Percentiles rank a stretch among this genome's conserved stretches.
phyloP scores from a whole-genome alignment of 108 stramenopile genomes.

The Cyclotella sp. region DNA sequence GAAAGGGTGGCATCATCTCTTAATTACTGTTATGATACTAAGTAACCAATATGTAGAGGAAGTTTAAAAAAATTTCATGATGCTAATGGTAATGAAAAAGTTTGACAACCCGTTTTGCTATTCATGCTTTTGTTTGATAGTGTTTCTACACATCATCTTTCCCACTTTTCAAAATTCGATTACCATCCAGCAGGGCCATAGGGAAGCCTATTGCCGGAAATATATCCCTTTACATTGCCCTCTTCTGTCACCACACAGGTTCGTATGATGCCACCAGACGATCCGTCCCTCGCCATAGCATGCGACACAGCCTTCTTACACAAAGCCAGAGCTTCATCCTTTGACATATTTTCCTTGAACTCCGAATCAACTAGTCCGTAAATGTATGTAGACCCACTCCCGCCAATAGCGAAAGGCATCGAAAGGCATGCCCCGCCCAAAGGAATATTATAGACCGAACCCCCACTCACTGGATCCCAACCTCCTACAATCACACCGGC shows the following conservation, averaged over 20 bases:
- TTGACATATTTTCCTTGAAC: slow-evolving; percentile 86
- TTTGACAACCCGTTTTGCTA: no score
- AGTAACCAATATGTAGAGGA: no score
- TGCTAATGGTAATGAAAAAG: no score
- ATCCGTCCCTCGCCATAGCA: slow-evolving; percentile 99
- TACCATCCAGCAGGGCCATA: slow-evolving; percentile 74
- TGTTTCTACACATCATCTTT: not conserved
- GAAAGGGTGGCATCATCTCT: no score
- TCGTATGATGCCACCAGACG: slow-evolving; percentile 95
- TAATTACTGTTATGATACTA: no score
- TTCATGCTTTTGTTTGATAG: not conserved
- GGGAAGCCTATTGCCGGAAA: slow-evolving; percentile 81
- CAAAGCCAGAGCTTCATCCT: slow-evolving; percentile 83
- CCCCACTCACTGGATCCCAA: slow-evolving; percentile 94
- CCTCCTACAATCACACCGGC: slow-evolving; percentile 98
- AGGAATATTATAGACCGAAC: slow-evolving; percentile 88
- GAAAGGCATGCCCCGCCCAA: slow-evolving; percentile 93
- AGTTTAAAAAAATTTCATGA: no score
- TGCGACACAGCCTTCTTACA: slow-evolving; percentile 91
- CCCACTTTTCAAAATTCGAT: not conserved
- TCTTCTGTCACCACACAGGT: slow-evolving; percentile 79
- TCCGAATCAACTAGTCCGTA: slow-evolving; percentile 90
- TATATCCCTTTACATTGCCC: slow-evolving; percentile 81
- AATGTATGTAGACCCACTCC: slow-evolving; percentile 94
- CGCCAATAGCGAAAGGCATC: slow-evolving; percentile 93